phyloP scores from a whole-genome alignment of 78 protist species.

The Guillardia theta region DNA sequence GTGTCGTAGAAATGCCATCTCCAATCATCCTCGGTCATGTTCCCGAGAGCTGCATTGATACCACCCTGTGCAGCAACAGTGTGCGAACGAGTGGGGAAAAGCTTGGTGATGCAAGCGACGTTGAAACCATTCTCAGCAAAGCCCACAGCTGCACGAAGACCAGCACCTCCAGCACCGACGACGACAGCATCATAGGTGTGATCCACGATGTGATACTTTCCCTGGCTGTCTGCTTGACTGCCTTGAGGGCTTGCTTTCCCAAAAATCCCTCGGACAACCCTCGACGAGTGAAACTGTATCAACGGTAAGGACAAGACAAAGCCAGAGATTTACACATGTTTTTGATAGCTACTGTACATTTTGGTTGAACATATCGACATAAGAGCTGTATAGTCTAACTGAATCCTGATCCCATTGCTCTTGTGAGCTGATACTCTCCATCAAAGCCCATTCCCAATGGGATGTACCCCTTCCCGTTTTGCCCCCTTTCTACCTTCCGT shows the following conservation, averaged over 20 bases:
- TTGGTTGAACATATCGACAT: no score
- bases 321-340: background rate
- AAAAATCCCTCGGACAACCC: background rate
- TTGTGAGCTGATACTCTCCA: no score
- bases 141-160: conserved; percentile 97
- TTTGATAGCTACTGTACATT: no score
- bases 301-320: background rate
- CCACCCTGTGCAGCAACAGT: conserved; percentile 99
- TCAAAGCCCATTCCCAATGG: no score
- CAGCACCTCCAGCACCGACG: conserved; percentile 99
- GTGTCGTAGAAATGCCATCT: conserved; percentile 98
- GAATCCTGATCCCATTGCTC: no score
- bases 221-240: background rate
- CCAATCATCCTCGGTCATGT: conserved; percentile 96
- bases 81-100: conserved; percentile 99
- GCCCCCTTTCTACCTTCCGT: no score
- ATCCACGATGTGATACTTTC: conserved; percentile 85
- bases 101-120: conserved; percentile 94
- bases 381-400: no score
- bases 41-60: conserved; percentile 98
- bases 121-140: conserved; percentile 90
- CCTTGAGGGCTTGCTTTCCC: background rate
- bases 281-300: conserved; percentile 4
- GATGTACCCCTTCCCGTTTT: no score
- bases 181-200: conserved; percentile 96